Evolutionary conservation across 345 rosid species (phyloP), one percentile per base, ranked within the genome.

Genomic region (Pistacia vera): DNA sequence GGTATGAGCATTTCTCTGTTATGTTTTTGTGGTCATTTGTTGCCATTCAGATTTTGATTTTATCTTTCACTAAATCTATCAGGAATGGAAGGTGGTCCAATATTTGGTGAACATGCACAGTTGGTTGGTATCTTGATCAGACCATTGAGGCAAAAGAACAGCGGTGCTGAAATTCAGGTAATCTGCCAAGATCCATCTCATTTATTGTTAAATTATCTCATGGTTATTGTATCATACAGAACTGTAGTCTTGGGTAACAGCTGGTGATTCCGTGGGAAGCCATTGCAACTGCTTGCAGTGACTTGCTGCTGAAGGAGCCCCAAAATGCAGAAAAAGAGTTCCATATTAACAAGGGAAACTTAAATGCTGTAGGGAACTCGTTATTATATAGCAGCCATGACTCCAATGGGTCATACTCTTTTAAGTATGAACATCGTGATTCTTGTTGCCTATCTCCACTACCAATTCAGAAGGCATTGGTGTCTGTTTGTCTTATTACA

Each of bases 221-320:
- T 77, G 51, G 83, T 85, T 85, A 76, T 83, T 84, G 79, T 85
- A 84, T 88, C 82, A 92, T 86, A 80, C 84, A 89, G 86, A 83
- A 86, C 75, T 88, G 83, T 96, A 89, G 97, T 87, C 84, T 96
- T 92, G 85, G 97, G 85, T 92, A 85, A 89, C 97, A 91, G 99
- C 94, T 92, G 84, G 90, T 96, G 97, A 93, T 96, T 85, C 98
- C 98, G 4, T 96, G 98, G 98, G 95, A 88, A 82, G 97, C 97
- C 89, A 87, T 96, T 85, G 88, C 93, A 85, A 79, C 89, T 86
- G 93, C 97, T 88, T 91, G 91, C 82, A 81, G 87, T 79, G 87
- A 88, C 87, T 86, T 91, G 78, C 92, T 93, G 85, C 88, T 82
- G 84, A 85, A 90, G 86, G 86, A 85, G 85, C 86, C 95, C 74